A percentile compares a stretch with the other conserved stretches of the same genome.
Evolutionary conservation across 495 filamentous ascomycete species (phyloP).

Genomic region (Astrothelium subdiscretum): DNA sequence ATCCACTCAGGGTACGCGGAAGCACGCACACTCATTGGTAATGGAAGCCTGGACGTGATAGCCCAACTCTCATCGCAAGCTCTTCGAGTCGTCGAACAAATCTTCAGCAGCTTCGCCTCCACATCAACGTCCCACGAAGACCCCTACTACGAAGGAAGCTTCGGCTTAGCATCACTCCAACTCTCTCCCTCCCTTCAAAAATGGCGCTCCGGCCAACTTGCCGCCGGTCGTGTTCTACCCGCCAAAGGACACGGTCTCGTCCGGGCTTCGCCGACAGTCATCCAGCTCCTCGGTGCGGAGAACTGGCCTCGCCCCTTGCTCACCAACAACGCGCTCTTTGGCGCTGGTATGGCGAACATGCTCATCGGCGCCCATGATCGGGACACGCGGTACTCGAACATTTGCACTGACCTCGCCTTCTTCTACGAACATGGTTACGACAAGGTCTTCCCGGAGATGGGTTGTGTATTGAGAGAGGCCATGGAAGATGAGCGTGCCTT

Average conservation of each 20-base stretch:
- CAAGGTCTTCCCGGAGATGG: slow-evolving; percentile 19
- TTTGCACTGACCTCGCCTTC: slow-evolving; percentile 24
- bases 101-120: neutral
- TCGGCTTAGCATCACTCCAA: neutral
- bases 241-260: slow-evolving; percentile 20
- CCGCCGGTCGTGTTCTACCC: slow-evolving; percentile 11
- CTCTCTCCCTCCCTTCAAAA: neutral
- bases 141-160: neutral
- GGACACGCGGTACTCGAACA: slow-evolving; percentile 23
- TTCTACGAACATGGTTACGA: slow-evolving; percentile 28
- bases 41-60: neutral
- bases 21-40: neutral
- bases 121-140: neutral
- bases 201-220: neutral
- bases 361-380: slow-evolving; percentile 22
- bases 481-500: slow-evolving; percentile 17
- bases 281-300: slow-evolving; percentile 9
- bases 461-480: neutral
- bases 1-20: neutral
- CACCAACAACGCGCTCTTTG: slow-evolving; percentile 25
- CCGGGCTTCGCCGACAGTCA: slow-evolving; percentile 13
- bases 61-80: neutral
- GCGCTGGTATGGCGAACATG: slow-evolving; percentile 18
- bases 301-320: slow-evolving; percentile 21
- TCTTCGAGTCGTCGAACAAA: neutral